Base-by-base conservation (phyloP, 371 early-diverging fungal species). In the Mucor indicus region DNA sequence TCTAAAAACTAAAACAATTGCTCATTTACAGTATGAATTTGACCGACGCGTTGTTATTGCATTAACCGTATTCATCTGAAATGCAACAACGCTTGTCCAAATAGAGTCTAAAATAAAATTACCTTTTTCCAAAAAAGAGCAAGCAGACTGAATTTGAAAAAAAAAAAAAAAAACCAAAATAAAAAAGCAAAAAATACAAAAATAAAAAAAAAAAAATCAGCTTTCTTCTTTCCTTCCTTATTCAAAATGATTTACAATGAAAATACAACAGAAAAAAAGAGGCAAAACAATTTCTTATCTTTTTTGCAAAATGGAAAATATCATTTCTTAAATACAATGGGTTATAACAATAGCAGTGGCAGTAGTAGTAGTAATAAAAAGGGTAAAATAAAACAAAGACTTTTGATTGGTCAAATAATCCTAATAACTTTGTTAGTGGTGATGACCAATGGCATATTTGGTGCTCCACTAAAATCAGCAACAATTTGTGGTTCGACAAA, bases 381-480 rank as follows among this genome's bases (percentile, higher is more conserved):
- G 37, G 22, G 38, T 12, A 32, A 44, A 44, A 7, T 21, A 38
- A 32, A 12, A 21, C 11, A 29, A 5, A 33, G 23, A 17, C 9
- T 12, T 41, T n/a, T 24, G 8, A 27, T 41, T 12, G n/a, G n/a
- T 29, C 44, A 47, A 30, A 12, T 30, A 32, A 27, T 31, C 24
- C 23, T 27, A 7, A 7, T 27, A 27, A 11, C 29, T 27, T 27
- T 11, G 5, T 27, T 11, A 7, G 29, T 55, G 7, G 21, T 43
- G 25, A 51, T 49, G 24, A 52, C 55, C 6, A 53, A 47, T 40
- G 63, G 71, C n/a, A 64, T 73, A 12, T 73, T 73, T 51, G 73
- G 73, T 19, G 62, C 64, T 12, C 62, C 67, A 16, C 41, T 73
- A 16, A 67, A 69, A 55, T 51, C 63, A 30, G 69, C 67, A 4